Percentiles rank a stretch among this genome's conserved stretches.
Conservation (phyloP, 345 rosid genomes). For the Cardamine chenopodiifolia region DNA sequence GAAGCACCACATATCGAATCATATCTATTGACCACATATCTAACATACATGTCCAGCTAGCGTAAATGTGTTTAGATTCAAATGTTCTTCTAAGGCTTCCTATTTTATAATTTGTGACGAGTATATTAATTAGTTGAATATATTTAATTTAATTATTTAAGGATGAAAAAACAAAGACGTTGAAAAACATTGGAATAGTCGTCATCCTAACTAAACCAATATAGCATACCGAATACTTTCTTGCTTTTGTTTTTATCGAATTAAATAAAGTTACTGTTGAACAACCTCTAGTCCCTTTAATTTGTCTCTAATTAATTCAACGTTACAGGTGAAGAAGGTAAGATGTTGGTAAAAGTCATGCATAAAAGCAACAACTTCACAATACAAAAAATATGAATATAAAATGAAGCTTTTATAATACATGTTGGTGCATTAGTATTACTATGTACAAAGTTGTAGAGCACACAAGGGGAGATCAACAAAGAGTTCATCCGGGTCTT, state of each 20-base stretch:
- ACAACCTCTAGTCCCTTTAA: slow-evolving; percentile 42
- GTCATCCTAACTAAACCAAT: slow-evolving; percentile 26
- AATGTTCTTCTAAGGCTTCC: no score
- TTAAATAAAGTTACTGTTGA: slow-evolving; percentile 44
- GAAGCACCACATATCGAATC: no score
- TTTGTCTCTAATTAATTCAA: slow-evolving; percentile 28
- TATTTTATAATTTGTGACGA: not conserved
- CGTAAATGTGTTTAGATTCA: no score
- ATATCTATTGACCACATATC: no score
- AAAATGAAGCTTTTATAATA: slow-evolving; percentile 5
- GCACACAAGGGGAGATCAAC: slow-evolving; percentile 49
- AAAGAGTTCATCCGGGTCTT: slow-evolving; percentile 53
- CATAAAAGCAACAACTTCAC: slow-evolving; percentile 5
- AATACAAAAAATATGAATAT: not conserved
- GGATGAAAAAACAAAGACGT: not conserved
- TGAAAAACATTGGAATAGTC: not conserved
- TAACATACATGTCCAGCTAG: no score
- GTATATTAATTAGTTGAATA: not conserved
- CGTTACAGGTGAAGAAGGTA: slow-evolving; percentile 59
- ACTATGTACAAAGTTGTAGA: slow-evolving; percentile 10
- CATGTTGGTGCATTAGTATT: slow-evolving; percentile 7
- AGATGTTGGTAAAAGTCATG: slow-evolving; percentile 35
- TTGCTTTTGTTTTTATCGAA: slow-evolving; percentile 11
- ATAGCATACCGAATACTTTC: slow-evolving; percentile 5
- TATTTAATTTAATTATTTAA: not conserved